phyloP scores from a whole-genome alignment of 805 yeast species.

The Gaillardinia entomophila region DNA sequence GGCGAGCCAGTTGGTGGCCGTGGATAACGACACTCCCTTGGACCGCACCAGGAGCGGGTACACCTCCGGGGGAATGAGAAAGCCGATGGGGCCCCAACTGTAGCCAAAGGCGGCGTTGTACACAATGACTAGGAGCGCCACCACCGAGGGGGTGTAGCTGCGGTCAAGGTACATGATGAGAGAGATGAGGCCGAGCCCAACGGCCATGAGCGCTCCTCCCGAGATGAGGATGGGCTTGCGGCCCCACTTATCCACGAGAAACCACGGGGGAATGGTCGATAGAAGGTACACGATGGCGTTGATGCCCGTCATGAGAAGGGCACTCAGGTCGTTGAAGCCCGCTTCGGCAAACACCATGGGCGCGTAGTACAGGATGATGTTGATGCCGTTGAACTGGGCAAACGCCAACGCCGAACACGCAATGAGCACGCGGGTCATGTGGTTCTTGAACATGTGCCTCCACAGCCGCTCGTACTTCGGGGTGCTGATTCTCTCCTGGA shows the following conservation, averaged over 20 bases:
- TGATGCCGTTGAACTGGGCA: slow-evolving; percentile 50
- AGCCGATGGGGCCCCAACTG: slow-evolving; percentile 44
- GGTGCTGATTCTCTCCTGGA: slow-evolving; percentile 29
- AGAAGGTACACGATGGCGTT: slow-evolving; percentile 33
- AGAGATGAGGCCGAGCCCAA: slow-evolving; percentile 28
- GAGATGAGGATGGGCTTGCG: slow-evolving; percentile 38
- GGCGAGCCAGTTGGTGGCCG: slow-evolving; percentile 42
- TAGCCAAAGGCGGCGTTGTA: slow-evolving; percentile 41
- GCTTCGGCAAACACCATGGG: slow-evolving; percentile 48
- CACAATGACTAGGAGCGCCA: slow-evolving; percentile 34
- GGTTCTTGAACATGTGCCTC: slow-evolving; percentile 34
- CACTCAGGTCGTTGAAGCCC: slow-evolving; percentile 37
- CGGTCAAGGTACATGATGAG: slow-evolving; percentile 26
- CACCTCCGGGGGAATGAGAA: slow-evolving; percentile 39
- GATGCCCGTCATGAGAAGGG: slow-evolving; percentile 40
- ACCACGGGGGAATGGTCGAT: slow-evolving; percentile 42
- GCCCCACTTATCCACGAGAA: slow-evolving; percentile 41
- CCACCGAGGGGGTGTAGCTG: slow-evolving; percentile 30
- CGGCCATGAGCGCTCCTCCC: slow-evolving; percentile 36
- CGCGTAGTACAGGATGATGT: slow-evolving; percentile 53
- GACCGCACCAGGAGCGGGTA: slow-evolving; percentile 37
- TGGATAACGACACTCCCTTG: slow-evolving; percentile 40
- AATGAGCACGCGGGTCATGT: slow-evolving; percentile 28
- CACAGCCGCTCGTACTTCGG: slow-evolving; percentile 39
- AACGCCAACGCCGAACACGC: slow-evolving; percentile 40